Percentiles rank a stretch among this genome's conserved stretches.
phyloP scores from a whole-genome alignment of 441 rosid species.

The Biscutella laevigata region DNA sequence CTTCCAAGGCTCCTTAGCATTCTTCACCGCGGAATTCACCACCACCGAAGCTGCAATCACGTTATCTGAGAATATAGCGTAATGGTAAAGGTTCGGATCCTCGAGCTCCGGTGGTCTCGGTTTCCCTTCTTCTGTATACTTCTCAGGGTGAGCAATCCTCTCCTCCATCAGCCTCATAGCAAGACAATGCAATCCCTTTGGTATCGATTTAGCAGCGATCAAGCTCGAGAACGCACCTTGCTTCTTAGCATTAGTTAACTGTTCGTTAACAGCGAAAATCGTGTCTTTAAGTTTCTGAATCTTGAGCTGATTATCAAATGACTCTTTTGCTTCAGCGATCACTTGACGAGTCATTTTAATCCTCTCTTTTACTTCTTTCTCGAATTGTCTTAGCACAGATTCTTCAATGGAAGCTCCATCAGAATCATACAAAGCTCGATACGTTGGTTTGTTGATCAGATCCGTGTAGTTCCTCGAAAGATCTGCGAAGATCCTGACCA shows the following conservation, averaged over 20 bases:
- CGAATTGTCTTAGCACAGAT: conserved; percentile 51
- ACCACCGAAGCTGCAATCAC: conserved; percentile 85
- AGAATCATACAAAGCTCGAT: conserved; percentile 45
- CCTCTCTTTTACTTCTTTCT: conserved; percentile 91
- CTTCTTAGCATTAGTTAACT: conserved; percentile 75
- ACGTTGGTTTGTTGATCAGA: conserved; percentile 62
- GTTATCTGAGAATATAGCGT: conserved; percentile 81
- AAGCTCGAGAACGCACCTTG: conserved; percentile 86
- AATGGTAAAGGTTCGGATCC: conserved; percentile 76
- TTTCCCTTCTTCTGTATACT: conserved; percentile 68
- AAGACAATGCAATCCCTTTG: conserved; percentile 84
- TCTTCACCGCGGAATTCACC: conserved; percentile 88
- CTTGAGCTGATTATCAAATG: conserved; percentile 86
- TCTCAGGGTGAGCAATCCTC: conserved; percentile 73
- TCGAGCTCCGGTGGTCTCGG: conserved; percentile 47
- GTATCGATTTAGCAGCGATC: conserved; percentile 88
- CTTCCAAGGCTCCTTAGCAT: conserved; percentile 79
- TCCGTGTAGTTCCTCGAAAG: conserved; percentile 72
- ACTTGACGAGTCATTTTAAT: conserved; percentile 82
- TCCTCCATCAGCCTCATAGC: conserved; percentile 95
- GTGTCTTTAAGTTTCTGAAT: conserved; percentile 90
- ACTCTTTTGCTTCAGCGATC: conserved; percentile 82
- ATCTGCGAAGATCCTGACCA: conserved; percentile 83
- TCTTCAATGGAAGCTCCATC: conserved; percentile 68
- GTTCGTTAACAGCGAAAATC: conserved; percentile 76